Evolutionary conservation across 2,329 filamentous ascomycete genomes (phyloP), one percentile per base, ranked within the genome.

Genomic region (Penicillium sp.): DNA sequence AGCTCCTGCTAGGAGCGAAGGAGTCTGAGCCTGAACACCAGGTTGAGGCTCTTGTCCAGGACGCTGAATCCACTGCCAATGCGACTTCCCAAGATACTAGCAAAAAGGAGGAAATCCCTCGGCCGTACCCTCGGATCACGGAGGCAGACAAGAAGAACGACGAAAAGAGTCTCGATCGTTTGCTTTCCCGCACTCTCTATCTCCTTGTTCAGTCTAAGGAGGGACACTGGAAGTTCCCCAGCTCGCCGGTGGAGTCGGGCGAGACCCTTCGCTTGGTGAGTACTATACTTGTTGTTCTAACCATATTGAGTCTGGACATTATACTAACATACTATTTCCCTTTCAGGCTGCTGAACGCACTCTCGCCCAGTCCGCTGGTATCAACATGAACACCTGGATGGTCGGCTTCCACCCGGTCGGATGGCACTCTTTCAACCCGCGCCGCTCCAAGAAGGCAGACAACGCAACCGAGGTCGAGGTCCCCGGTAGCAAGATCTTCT

Each of bases 381-480:
- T 90, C 60, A 96, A 99, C 82, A 97, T 99, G 93, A 97, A 97
- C 81, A 97, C 92, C 55, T 99, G 94, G 93, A 86, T 97, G 66
- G 90, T 99, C 51, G 93, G 92, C 60, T 92, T 92, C 68, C 89
- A 89, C 58, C 94, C 94, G 12, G 84, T 97, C 58, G 93, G 93
- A 27, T 89, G 97, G 77, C 78, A 89, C 70, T 81, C 90, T 65
- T 79, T 79, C 60, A 78, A 85, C 61, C 74, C 68, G 67, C 80
- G 70, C 73, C 75, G 66, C 71, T 75, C 66, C 10, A 53, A 57
- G 49, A 53, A 53, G 77, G 82, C 70, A 3, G 29, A 21, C 73
- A 74, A 70, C 57, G 68, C 72, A 19, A 61, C 60, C 47, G 70
- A 61, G 57, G 68, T 62, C 57, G 57, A 80, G 64, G 76, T 82